Evolutionary conservation across 202 grass and related monocot genomes (phyloP), one percentile per base, ranked within the genome.

Genomic region (Digitaria exilis): DNA sequence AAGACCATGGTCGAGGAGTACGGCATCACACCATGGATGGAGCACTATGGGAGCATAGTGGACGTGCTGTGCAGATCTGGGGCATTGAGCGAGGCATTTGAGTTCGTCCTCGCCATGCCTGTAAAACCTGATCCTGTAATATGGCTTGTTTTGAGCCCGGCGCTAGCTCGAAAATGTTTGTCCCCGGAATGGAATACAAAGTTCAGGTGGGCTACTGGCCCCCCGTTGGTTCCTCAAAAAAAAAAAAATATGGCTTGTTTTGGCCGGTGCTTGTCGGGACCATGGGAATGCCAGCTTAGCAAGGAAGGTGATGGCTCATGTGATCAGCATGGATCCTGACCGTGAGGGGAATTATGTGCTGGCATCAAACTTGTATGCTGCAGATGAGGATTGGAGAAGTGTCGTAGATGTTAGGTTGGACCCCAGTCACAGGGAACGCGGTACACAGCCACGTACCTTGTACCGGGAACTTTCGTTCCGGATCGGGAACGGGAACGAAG

Each of bases 11-110:
- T 87, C 1, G 64, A 81, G 32, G 89, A 89, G 56, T 79, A 94
- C 61, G 26, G n/a, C 19, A 80, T 91, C 39, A 29, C 37, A 5
- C 92, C 92, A 43, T 83, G 89, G 84, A 91, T 87, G 73, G 89
- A 94, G n/a, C 92, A 91, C 64, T 89, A 87, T 64, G 92, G 89
- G 12, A 85, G 87, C 54, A 87, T 87, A 81, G 89, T 89, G 7
- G 81, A 87, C 75, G 22, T 91, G 39, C 8, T 91, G 25, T 94
- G 87, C 76, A 84, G 77, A 83, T 71, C 81, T 28, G 87, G 49
- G 6, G 18, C 52, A 4, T 39, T 89, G 29, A 51, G 69, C 3
- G 63, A 87, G 52, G 89, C 84, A 0, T 87, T 94, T 49, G 81
- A 79, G 31, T 94, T 94, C 1, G 32, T 87, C 26, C 41, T 73